These are phyloP conservation scores for Arthrobotrys pseudoclavata DNA, from an alignment of 2,329 filamentous ascomycete genomes.

Conservation along the genomic window DNA sequence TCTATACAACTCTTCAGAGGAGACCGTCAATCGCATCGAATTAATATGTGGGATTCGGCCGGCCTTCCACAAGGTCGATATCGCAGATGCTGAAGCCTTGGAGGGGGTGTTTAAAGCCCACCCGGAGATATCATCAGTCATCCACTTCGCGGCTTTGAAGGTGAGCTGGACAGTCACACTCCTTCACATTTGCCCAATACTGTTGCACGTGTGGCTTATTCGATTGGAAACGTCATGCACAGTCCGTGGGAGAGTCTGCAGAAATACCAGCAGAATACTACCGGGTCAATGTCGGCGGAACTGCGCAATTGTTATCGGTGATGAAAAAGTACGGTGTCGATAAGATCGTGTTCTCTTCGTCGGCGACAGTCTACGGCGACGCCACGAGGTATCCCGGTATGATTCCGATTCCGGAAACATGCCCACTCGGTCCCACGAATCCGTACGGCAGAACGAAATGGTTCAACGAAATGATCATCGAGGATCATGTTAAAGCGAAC, in stretches of 20 bases:
- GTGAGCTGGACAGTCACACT: slow-evolving; percentile 67
- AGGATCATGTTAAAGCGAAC: slow-evolving; percentile 88
- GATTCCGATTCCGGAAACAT: slow-evolving; percentile 98
- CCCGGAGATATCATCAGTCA: slow-evolving; percentile 95
- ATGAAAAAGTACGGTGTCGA: slow-evolving; percentile 92
- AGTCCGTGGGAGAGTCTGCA: slow-evolving; percentile 95
- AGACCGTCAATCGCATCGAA: slow-evolving; percentile 94
- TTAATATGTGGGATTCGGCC: slow-evolving; percentile 90
- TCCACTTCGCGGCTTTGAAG: slow-evolving; percentile 98
- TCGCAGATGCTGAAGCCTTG: slow-evolving; percentile 85
- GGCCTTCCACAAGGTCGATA: slow-evolving; percentile 84
- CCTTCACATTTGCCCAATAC: too few relatives aligned
- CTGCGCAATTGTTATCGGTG: slow-evolving; percentile 84
- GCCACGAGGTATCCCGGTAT: slow-evolving; percentile 95
- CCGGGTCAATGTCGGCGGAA: slow-evolving; percentile 94
- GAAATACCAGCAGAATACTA: slow-evolving; percentile 98
- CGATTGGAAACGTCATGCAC: slow-evolving; percentile 49
- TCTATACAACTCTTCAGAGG: slow-evolving; percentile 94
- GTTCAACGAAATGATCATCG: slow-evolving; percentile 88
- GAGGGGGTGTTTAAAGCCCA: slow-evolving; percentile 90
- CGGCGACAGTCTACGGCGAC: slow-evolving; percentile 97
- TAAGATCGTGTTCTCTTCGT: slow-evolving; percentile 99
- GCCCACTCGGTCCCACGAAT: slow-evolving; percentile 96
- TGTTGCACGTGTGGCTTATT: slow-evolving; percentile 36
- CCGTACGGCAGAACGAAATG: slow-evolving; percentile 98